Base-by-base conservation (phyloP, 2,329 filamentous ascomycete species). In the Fusarium marasasianum region DNA sequence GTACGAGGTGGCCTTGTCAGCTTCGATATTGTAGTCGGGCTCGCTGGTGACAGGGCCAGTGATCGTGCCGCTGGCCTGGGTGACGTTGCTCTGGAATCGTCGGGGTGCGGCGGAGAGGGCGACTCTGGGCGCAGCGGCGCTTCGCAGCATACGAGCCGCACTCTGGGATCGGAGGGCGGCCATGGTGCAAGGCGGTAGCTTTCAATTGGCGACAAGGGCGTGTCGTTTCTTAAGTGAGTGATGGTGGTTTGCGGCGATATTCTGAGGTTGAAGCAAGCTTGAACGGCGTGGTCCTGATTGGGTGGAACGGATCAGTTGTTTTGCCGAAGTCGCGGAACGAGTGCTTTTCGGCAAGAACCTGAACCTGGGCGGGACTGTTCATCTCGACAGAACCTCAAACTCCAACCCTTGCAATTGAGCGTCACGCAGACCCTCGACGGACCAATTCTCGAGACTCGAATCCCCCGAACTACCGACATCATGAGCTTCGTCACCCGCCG, bases 401-500 rank as follows among this genome's bases (percentile, higher is more conserved):
- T 71, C 48, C 62, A 76, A 67, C 77, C 76, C 64, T 73, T 80
- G 79, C 79, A 79, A 81, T 81, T 83, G 81, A 82, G 74, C 78
- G 79, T 76, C 76, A 77, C 65, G 62, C 48, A 72, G 76, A 79
- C 76, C 69, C 77, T 81, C 77, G 78, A 80, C 77, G 77, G 77
- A 77, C 77, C 67, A 71, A 74, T 68, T 71, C 66, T 73, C 76
- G 73, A 79, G 65, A 77, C 73, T 76, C 68, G 63, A 61, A 71
- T 37, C 51, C 41, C 41, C 66, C 72, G 67, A 78, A 75, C 75
- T 73, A 76, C 81, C 81, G 81, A 84, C 89, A 94, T 87, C 86
- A 98, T 98, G 95, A 98, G 94, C 90, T 96, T 92, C 91, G 90
- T 97, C 82, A 91, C 92, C 82, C 94, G 93, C 87, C 92, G 95